Evolutionary conservation across 768 basidiomycete genomes (phyloP), one percentile per base, ranked within the genome.

Genomic region (Asterophora parasitica): DNA sequence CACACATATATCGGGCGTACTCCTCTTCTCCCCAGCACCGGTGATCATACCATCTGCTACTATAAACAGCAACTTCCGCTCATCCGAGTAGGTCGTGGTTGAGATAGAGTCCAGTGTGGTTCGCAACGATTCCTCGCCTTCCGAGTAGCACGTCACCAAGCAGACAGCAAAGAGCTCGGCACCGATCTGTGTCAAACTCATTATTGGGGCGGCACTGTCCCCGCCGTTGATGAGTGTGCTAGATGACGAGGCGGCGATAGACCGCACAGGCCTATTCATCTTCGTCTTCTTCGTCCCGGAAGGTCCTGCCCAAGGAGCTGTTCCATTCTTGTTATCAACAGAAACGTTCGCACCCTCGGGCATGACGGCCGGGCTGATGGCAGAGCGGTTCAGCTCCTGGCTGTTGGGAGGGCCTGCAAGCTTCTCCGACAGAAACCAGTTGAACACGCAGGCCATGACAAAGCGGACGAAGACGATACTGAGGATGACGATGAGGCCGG

Each of bases 21-120:
- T 93, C 58, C 73, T 75, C 70, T 93, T 95, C 74, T 98, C 96
- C 30, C 96, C 96, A 4, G 86, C 87, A 28, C 96, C 96, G 0
- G 95, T 98, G 55, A 99, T 93, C 92, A 99, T 96, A 1, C 96
- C 96, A 64, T 99, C 96, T 39, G 93, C 93, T 9, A 99, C 87
- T 48, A 99, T 74, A 64, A 97, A 94, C 40, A 99, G 65, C 16
- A 99, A 73, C 63, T 99, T 99, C 49, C 96, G 77, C 34, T 81
- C 73, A 67, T 98, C 96, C 4, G 92, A 91, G 65, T 98, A 99
- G 3, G 77, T 84, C 3, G 96, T 97, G 32, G 68, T 69, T 0
- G 95, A 94, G 49, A 99, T 92, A 3, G 92, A 89, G 65, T 98
- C 96, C 44, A 97, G 76, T 0, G 96, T 99, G 2, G 85, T 85